phyloP scores from a whole-genome alignment of 345 rosid genomes.

The Mallotus nudiflorus region DNA sequence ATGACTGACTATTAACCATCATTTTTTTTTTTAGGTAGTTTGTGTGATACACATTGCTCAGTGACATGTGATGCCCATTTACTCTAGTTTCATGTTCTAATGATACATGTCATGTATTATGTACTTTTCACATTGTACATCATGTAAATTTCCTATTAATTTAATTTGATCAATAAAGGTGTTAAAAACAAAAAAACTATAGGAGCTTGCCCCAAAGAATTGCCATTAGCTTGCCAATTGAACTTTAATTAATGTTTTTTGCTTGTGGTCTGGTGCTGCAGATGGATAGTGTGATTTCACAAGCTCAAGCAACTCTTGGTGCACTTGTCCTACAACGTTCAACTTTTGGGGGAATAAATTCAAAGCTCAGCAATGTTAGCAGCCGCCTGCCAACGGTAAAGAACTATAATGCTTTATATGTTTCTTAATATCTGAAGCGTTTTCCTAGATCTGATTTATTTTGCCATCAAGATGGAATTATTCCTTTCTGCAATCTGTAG shows the following conservation, averaged over 20 bases:
- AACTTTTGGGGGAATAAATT: slow-evolving; percentile 91
- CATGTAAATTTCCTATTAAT: neutral
- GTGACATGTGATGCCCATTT: neutral
- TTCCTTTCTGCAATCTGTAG: neutral
- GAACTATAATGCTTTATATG: slow-evolving; percentile 5
- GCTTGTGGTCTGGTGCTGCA: slow-evolving; percentile 34
- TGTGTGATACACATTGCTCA: neutral
- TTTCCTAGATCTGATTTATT: neutral
- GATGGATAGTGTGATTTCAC: slow-evolving; percentile 96
- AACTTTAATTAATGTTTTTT: slow-evolving; percentile 15
- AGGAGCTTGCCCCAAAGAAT: neutral
- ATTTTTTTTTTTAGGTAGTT: too few relatives aligned
- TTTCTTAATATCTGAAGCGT: neutral
- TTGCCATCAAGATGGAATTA: neutral
- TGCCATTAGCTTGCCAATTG: too few relatives aligned
- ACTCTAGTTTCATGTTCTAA: neutral
- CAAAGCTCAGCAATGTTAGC: slow-evolving; percentile 85
- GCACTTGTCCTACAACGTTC: slow-evolving; percentile 82
- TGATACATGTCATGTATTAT: neutral
- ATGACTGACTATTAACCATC: neutral
- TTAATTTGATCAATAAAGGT: neutral
- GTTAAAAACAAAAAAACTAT: neutral
- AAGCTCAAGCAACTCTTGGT: slow-evolving; percentile 93
- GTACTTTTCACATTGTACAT: neutral
- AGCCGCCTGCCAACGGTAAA: slow-evolving; percentile 90